Evolutionary conservation across 768 basidiomycete species (phyloP), one percentile per base, ranked within the genome.

Genomic region (Boletus edulis): DNA sequence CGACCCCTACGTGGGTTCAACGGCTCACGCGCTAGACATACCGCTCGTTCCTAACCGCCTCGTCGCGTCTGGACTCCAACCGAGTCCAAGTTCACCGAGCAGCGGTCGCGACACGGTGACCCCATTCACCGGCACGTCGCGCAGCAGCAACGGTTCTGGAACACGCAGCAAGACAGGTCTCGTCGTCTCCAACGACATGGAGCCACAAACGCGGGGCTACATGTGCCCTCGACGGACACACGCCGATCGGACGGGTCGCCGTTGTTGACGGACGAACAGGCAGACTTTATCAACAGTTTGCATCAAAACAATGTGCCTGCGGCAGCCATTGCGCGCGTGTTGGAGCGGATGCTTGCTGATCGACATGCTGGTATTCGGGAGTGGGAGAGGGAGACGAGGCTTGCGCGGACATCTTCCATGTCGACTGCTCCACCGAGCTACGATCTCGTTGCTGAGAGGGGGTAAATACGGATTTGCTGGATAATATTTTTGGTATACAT

Each of bases 271-370:
- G 66, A 66, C 49, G 61, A 62, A 45, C 62, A 67, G 15, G 66
- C 64, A 11, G 65, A 67, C 35, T 64, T 67, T 34, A 60, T 65
- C 47, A 61, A 62, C 24, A 55, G 53, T 27, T 42, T 67, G 18
- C 55, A 65, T 48, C 63, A 42, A 6, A 67, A 57, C 34, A 61
- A 67, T 4, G 52, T 67, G 6, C 61, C 60, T 22, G 63, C 61
- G 11, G 59, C 61, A 20, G 61, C 59, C 5, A 62, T 67, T 29
- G 66, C 66, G 12, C 60, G 60, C 11, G 59, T 67, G 43, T 27
- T 67, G 46, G 60, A 64, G 18, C 55, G 59, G 14, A 67, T 67
- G 58, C 61, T 65, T 49, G 66, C 43, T 10, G 66, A 63, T 42
- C 51, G 46, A 39, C 51, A 62, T 41, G 59, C 62, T 18, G 59